A percentile compares a stretch with the other conserved stretches of the same genome.
Evolutionary conservation across 2,329 filamentous ascomycete genomes (phyloP).

Genomic region (Chaetoscypha palmicola): DNA sequence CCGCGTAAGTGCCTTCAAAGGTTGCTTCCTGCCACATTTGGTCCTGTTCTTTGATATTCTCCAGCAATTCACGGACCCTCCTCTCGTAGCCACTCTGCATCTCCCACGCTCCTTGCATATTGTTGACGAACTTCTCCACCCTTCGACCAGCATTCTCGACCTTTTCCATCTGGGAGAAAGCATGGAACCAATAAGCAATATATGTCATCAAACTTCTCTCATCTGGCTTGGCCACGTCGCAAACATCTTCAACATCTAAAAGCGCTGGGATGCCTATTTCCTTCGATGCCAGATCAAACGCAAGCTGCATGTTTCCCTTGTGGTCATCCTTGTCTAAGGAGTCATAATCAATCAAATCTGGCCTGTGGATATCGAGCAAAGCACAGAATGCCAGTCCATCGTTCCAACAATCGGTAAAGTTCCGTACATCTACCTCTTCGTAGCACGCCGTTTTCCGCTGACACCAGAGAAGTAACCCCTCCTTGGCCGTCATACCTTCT

Average conservation of each 20-base stretch:
- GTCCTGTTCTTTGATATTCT: conserved; percentile 65
- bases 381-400: conserved; percentile 96
- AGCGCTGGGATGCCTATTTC: conserved; percentile 96
- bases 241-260: conserved; percentile 96
- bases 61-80: conserved; percentile 76
- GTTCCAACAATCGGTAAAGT: conserved; percentile 96
- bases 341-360: conserved; percentile 96
- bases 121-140: conserved; percentile 97
- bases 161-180: conserved; percentile 97
- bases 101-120: conserved; percentile 99
- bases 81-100: conserved; percentile 97
- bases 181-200: conserved; percentile 99
- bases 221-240: conserved; percentile 91
- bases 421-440: conserved; percentile 88
- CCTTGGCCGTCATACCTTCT: conserved; percentile 95
- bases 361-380: conserved; percentile 90
- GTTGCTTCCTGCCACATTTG: conserved; percentile 69
- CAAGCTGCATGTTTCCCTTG: conserved; percentile 93
- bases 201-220: conserved; percentile 98
- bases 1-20: conserved; percentile 86
- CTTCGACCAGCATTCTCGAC: conserved; percentile 94
- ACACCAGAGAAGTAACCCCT: conserved; percentile 92
- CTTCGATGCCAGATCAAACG: conserved; percentile 90
- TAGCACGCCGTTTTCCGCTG: conserved; percentile 98
- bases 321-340: conserved; percentile 90